Percentiles rank a stretch among this genome's conserved stretches.
These are phyloP conservation scores for Lactarius evosmus DNA, from an alignment of 768 basidiomycete genomes.

Conservation along the genomic window DNA sequence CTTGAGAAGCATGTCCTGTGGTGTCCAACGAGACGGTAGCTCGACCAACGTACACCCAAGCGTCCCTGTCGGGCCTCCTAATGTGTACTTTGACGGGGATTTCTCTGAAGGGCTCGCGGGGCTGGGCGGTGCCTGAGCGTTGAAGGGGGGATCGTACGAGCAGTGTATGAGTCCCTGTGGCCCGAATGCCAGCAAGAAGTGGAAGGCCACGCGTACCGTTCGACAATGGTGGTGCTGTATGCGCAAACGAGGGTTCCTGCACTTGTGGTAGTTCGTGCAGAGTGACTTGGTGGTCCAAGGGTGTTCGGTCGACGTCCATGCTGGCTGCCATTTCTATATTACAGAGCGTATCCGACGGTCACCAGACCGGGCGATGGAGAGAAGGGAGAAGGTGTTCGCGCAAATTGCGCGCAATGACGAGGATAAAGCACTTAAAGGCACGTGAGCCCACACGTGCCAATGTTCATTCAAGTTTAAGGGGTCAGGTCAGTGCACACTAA, in stretches of 20 bases:
- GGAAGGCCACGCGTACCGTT: slow-evolving; percentile 13
- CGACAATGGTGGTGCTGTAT: slow-evolving; percentile 5
- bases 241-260: slow-evolving; percentile 7
- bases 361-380: neutral
- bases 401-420: neutral
- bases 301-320: slow-evolving; percentile 25
- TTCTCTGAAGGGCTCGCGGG: slow-evolving; percentile 65
- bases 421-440: neutral
- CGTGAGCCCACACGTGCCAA: slow-evolving; percentile 18
- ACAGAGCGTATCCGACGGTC: neutral
- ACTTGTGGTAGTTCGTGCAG: slow-evolving; percentile 15
- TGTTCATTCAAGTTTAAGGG: neutral
- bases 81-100: slow-evolving; percentile 85
- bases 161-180: neutral
- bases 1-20: slow-evolving; percentile 70
- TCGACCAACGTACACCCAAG: slow-evolving; percentile 79
- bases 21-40: slow-evolving; percentile 74
- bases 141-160: slow-evolving; percentile 4
- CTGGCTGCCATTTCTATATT: slow-evolving; percentile 20
- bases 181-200: neutral
- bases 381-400: neutral
- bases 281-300: slow-evolving; percentile 7
- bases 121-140: slow-evolving; percentile 8
- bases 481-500: neutral
- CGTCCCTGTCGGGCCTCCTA: slow-evolving; percentile 71